Conservation (phyloP, 805 yeast species). For the Teunomyces gatunensis region DNA sequence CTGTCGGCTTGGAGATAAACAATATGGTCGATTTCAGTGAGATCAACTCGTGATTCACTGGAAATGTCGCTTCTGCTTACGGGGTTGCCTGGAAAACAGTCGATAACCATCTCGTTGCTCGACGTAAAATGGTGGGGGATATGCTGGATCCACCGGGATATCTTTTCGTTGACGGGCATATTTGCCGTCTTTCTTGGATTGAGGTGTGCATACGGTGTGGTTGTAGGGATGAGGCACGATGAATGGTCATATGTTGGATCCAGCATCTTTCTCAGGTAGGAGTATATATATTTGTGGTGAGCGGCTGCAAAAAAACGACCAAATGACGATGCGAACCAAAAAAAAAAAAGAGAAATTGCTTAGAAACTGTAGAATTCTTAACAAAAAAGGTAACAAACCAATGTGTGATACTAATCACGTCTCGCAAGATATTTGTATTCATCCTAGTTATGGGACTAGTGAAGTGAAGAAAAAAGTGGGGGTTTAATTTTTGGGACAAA, state of each 20-base stretch:
- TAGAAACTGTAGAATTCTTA: too few species aligned
- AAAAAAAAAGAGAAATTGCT: too few species aligned
- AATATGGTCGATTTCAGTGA: conserved; percentile 42
- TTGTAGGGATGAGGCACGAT: background rate
- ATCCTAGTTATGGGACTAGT: too few species aligned
- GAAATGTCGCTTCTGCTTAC: conserved; percentile 27
- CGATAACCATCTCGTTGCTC: conserved; percentile 24
- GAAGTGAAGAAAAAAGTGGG: too few species aligned
- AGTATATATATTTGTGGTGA: background rate
- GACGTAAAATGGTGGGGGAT: conserved; percentile 47
- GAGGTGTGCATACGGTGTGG: conserved; percentile 26
- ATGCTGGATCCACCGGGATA: conserved; percentile 57
- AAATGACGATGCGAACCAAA: too few species aligned
- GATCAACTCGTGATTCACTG: conserved; percentile 10
- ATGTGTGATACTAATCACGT: too few species aligned
- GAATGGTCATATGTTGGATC: background rate
- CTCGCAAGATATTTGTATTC: too few species aligned
- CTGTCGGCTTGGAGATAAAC: conserved; percentile 52
- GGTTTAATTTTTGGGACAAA: too few species aligned
- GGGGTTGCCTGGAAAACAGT: conserved; percentile 50
- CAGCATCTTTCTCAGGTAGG: background rate
- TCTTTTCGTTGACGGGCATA: conserved; percentile 68
- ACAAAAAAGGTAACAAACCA: too few species aligned
- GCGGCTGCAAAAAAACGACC: background rate
- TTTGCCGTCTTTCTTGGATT: conserved; percentile 61